These are phyloP conservation scores for Solanum neorickii DNA, from an alignment of 257 asterid species.

Conservation along the genomic window DNA sequence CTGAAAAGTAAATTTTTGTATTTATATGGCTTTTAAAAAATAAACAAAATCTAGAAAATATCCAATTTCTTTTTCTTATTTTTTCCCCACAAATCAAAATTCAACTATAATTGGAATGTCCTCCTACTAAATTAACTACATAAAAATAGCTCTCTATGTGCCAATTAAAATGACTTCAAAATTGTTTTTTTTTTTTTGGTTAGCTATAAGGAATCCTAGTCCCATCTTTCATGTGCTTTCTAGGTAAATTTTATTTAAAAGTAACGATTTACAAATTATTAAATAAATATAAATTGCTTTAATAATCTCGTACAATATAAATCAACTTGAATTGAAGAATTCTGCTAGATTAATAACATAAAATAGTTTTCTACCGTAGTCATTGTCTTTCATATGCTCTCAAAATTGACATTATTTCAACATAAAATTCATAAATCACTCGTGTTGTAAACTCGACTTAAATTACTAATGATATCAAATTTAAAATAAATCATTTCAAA, in stretches of 20 bases:
- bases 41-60: not conserved
- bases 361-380: accelerated
- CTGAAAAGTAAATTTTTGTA: not conserved
- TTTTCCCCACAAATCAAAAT: not conserved
- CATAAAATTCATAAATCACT: not conserved
- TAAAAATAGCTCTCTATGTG: not conserved
- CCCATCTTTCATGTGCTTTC: not conserved
- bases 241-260: not conserved
- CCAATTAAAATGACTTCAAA: not conserved
- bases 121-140: not conserved
- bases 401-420: not conserved
- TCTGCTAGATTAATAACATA: not conserved
- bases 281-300: not conserved
- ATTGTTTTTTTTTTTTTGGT: not conserved
- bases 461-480: not conserved
- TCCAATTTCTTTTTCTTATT: not conserved
- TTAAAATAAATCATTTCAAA: accelerated
- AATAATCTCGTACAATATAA: not conserved
- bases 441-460: not conserved
- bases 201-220: not conserved
- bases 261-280: accelerated
- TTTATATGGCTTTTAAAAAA: not conserved
- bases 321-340: not conserved
- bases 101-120: not conserved
- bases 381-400: not conserved